Conservation (phyloP, 371 early-diverging fungal species). For the Mucor velutinosus region DNA sequence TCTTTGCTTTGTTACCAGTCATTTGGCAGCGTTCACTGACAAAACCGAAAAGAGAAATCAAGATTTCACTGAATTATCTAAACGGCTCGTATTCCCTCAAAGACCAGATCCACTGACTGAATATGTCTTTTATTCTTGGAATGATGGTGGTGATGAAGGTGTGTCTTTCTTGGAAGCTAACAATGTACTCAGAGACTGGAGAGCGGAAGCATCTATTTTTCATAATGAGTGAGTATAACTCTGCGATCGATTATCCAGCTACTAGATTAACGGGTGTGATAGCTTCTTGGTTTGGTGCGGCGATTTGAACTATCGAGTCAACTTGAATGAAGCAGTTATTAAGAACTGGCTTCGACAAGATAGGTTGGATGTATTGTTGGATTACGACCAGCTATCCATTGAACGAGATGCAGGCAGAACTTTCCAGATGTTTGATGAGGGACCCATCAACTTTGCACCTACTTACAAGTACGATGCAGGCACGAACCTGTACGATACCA, state of each 20-base stretch:
- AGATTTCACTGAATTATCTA: constrained; percentile 84
- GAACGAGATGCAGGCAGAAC: constrained; percentile 50
- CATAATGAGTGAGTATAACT: constrained; percentile 64
- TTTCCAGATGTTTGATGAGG: constrained; percentile 87
- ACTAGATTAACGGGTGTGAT: constrained; percentile 1
- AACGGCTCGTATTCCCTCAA: constrained; percentile 66
- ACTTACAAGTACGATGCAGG: constrained; percentile 93
- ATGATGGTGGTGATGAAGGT: constrained; percentile 53
- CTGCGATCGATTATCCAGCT: background rate
- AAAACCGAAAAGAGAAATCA: constrained; percentile 86
- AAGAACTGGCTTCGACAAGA: constrained; percentile 55
- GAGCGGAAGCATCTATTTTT: constrained; percentile 56
- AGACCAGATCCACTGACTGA: constrained; percentile 23
- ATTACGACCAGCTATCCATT: constrained; percentile 67
- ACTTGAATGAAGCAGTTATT: constrained; percentile 61
- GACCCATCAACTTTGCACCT: constrained; percentile 77
- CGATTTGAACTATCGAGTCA: constrained; percentile 93
- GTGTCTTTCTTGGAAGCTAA: constrained; percentile 40
- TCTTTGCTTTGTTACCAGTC: constrained; percentile 85
- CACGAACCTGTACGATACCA: constrained; percentile 81
- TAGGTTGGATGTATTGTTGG: constrained; percentile 55
- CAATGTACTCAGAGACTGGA: constrained; percentile 36
- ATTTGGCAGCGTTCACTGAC: constrained; percentile 85
- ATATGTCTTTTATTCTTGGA: constrained; percentile 46
- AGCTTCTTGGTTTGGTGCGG: constrained; percentile 91